A percentile compares a stretch with the other conserved stretches of the same genome.
Conservation (phyloP, 2,329 filamentous ascomycete species). For the Penicillium hordei region DNA sequence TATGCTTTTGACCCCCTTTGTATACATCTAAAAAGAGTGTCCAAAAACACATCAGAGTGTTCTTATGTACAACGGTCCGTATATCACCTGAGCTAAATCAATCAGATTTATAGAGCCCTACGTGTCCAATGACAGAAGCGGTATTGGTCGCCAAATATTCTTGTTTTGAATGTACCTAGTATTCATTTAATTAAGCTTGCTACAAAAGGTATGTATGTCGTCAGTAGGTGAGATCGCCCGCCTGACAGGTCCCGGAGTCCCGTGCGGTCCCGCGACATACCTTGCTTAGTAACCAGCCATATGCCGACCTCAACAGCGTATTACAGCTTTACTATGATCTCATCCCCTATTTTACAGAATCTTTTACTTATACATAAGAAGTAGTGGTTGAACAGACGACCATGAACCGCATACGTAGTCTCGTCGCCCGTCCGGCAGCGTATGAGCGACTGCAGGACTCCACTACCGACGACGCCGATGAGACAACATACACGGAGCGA, state of each 20-base stretch:
- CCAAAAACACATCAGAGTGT: not conserved
- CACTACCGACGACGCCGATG: conserved; percentile 31
- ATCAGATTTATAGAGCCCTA: not conserved
- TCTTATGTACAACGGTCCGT: not conserved
- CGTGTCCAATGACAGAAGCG: not conserved
- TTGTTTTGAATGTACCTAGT: not conserved
- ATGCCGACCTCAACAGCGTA: not conserved
- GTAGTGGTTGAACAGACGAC: not conserved
- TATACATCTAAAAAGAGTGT: not conserved
- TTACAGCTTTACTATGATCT: not conserved
- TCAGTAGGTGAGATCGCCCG: not conserved
- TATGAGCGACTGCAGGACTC: conserved; percentile 35
- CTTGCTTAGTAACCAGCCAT: conserved; percentile 7
- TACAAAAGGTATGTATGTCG: not conserved
- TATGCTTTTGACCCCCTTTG: no score
- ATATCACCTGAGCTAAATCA: not conserved
- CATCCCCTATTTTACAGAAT: not conserved
- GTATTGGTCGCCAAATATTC: not conserved
- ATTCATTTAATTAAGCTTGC: not conserved
- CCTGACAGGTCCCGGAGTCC: not conserved
- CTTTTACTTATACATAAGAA: not conserved
- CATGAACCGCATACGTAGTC: conserved; percentile 39
- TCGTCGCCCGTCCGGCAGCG: conserved; percentile 32
- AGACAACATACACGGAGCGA: conserved; percentile 21
- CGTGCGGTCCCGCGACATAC: not conserved